Conservation (phyloP, 345 rosid species). For the Acer campestre region DNA sequence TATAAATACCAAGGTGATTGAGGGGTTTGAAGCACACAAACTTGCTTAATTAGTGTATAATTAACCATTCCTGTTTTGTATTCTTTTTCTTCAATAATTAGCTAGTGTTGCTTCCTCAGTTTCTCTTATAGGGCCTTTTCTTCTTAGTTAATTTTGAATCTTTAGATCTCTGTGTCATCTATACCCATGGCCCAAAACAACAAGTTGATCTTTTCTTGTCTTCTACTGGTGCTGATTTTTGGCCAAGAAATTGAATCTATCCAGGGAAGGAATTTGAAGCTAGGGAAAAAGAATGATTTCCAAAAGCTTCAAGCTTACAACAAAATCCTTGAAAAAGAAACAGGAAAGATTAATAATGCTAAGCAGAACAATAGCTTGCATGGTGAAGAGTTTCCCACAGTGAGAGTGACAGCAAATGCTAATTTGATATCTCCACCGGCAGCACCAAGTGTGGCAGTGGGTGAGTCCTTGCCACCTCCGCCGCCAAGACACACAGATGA, state of each 20-base stretch:
- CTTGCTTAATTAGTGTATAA: too few species aligned
- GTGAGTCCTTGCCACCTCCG: slow-evolving; percentile 21
- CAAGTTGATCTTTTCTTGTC: slow-evolving; percentile 28
- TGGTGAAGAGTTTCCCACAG: background rate
- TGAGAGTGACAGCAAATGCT: background rate
- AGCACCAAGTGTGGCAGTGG: slow-evolving; percentile 14
- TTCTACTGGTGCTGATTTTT: slow-evolving; percentile 36
- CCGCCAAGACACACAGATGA: slow-evolving; percentile 34
- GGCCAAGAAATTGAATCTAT: slow-evolving; percentile 29
- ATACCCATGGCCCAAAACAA: slow-evolving; percentile 40
- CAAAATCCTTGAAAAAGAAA: slow-evolving; percentile 13
- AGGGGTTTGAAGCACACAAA: background rate
- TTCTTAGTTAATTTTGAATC: background rate
- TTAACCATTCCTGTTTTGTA: too few species aligned
- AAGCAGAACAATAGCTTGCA: slow-evolving; percentile 1
- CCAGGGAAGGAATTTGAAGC: slow-evolving; percentile 44
- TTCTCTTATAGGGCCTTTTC: background rate
- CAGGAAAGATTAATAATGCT: background rate
- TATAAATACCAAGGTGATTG: slow-evolving; percentile 15
- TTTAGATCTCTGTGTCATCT: background rate
- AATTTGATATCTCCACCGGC: slow-evolving; percentile 19
- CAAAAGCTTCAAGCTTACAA: slow-evolving; percentile 6
- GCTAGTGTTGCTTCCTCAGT: background rate
- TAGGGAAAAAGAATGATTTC: background rate
- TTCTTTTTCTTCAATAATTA: background rate